Conservation (phyloP, 345 rosid species). For the Streptanthus diversifolius region DNA sequence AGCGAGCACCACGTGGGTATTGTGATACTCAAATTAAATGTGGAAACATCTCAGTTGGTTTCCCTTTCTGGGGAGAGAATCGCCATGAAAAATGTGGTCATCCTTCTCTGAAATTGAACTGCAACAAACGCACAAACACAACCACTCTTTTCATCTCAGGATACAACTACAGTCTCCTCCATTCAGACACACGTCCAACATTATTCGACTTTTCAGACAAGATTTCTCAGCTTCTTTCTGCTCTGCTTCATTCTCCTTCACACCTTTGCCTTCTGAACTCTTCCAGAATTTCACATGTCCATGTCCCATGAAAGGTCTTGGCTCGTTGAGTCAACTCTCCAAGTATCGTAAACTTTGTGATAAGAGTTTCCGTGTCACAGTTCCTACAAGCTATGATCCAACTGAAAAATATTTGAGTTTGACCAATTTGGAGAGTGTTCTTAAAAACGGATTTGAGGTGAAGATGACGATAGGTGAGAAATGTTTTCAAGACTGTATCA, state of each 20-base stretch:
- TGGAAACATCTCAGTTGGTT: conserved; percentile 22
- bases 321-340: not conserved
- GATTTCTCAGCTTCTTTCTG: not conserved
- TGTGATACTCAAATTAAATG: conserved; percentile 11
- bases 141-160: conserved; percentile 10
- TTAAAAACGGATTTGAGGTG: not conserved
- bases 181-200: not conserved
- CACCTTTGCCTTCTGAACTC: not conserved
- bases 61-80: conserved; percentile 44
- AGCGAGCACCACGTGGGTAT: not conserved
- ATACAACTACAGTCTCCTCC: conserved; percentile 23
- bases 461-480: not conserved
- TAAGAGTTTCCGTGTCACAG: not conserved
- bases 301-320: not conserved
- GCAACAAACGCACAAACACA: not conserved
- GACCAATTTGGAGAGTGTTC: not conserved
- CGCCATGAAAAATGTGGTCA: not conserved
- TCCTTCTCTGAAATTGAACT: conserved; percentile 31
- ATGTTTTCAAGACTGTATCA: not conserved
- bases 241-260: not conserved
- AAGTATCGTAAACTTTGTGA: not conserved
- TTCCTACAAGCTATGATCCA: not conserved
- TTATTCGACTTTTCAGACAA: conserved; percentile 25
- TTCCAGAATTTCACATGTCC: not conserved
- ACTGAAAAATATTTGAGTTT: not conserved